Evolutionary conservation across 2,329 filamentous ascomycete genomes (phyloP), one percentile per base, ranked within the genome.

Genomic region (Penicillium brevicompactum): DNA sequence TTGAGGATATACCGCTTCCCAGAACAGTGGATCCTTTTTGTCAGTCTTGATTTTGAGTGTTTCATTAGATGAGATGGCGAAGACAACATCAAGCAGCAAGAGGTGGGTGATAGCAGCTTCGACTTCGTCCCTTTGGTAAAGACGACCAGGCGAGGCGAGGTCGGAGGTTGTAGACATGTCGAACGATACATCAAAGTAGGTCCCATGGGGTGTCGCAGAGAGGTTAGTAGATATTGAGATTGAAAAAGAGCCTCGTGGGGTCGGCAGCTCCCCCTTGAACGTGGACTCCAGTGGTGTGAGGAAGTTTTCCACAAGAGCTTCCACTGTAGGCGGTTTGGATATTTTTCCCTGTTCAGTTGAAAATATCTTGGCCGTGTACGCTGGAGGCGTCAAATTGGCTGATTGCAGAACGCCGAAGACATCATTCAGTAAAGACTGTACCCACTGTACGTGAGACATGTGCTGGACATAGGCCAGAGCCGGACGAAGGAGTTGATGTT

Each of bases 401-500:
- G 69, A 61, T 22, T 66, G 59, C 24, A 76, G 45, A 8, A 73
- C 68, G 22, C 60, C 55, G 8, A 67, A 66, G 2, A 76, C 54
- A 16, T 70, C 68, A 2, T 64, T 44, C 5, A 77, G 42, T 18
- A 73, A 70, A 2, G 68, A 67, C n/a, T 69, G 62, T 1, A 77
- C 49, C 61, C 65, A 73, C 22, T 66, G 63, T 4, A 72, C 63
- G 38, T 76, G 65, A 4, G 70, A 70, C 34, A 65, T 64, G 49
- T 87, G 84, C 49, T 82, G 77, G 11, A 85, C 70, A 41, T 82
- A 78, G 3, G 78, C 76, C 14, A 86, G 71, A 6, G 88, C 70
- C 2, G 85, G 84, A 11, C 84, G 81, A 16, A 90, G 71, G 21
- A 90, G 76, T n/a, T 78, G 74, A 49, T 86, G 81, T 43, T 83